A percentile compares a stretch with the other conserved stretches of the same genome.
Evolutionary conservation across 2,329 filamentous ascomycete species (phyloP).

Genomic region (Plenodomus biglobosus): DNA sequence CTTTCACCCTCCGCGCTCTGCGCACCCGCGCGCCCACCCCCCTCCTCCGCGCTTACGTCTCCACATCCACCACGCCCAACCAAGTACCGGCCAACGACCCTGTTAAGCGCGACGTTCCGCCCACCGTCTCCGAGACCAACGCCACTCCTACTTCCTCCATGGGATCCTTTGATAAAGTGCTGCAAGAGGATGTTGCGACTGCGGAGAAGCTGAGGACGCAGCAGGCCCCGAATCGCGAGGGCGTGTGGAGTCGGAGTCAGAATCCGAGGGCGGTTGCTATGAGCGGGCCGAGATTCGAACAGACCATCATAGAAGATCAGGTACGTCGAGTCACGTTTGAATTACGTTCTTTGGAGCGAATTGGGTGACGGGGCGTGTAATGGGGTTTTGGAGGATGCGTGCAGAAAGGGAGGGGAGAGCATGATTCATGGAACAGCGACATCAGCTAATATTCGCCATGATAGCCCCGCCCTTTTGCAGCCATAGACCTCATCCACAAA

Average conservation of each 20-base stretch:
- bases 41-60: constrained; percentile 27
- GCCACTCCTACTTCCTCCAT: constrained; percentile 56
- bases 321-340: too few species aligned
- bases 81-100: constrained; percentile 68
- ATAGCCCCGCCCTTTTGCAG: constrained; percentile 84
- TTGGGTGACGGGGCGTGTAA: too few species aligned
- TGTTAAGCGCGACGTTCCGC: constrained; percentile 50
- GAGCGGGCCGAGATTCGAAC: constrained; percentile 93
- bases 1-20: constrained; percentile 31
- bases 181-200: constrained; percentile 57
- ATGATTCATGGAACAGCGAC: too few species aligned
- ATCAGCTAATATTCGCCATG: too few species aligned
- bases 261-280: constrained; percentile 79
- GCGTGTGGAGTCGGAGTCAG: constrained; percentile 85
- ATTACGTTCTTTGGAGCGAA: too few species aligned
- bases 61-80: constrained; percentile 51
- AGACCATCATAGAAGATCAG: constrained; percentile 91
- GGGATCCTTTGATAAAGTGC: constrained; percentile 52
- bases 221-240: constrained; percentile 85
- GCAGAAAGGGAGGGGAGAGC: too few species aligned
- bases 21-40: constrained; percentile 31
- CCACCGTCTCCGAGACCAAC: constrained; percentile 64
- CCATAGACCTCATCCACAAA: constrained; percentile 94
- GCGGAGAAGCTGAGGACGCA: constrained; percentile 60
- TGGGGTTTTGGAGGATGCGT: too few species aligned